Conservation (phyloP, 2,329 filamentous ascomycete species). For the Decorospora gaudefroyi region DNA sequence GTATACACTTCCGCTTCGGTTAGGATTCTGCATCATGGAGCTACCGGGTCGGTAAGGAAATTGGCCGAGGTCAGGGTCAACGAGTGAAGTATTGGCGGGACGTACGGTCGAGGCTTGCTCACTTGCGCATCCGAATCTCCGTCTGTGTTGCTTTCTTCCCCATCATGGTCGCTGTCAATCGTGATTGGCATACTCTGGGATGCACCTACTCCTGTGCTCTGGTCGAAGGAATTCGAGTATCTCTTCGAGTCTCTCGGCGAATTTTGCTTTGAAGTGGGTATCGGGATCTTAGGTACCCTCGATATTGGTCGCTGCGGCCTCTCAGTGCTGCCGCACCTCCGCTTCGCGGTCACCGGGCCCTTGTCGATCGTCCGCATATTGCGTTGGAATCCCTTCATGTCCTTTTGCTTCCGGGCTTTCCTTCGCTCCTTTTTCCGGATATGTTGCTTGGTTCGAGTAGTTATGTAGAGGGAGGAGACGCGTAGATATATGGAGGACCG, state of each 20-base stretch:
- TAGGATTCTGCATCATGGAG: neutral
- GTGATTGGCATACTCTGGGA: conserved; percentile 11
- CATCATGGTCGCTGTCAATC: conserved; percentile 17
- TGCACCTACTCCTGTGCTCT: conserved; percentile 5
- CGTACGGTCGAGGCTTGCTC: neutral
- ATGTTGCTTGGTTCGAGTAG: neutral
- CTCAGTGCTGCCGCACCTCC: conserved; percentile 2
- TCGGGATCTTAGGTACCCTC: neutral
- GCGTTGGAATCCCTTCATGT: neutral
- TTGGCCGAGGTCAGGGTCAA: neutral
- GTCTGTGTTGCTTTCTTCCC: neutral
- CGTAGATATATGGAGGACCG: neutral
- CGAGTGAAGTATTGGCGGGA: neutral
- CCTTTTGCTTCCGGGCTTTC: neutral
- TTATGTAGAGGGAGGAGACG: neutral
- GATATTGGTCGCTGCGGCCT: too few relatives aligned
- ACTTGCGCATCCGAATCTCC: conserved; percentile 8
- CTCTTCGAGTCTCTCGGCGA: neutral
- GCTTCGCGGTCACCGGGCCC: neutral
- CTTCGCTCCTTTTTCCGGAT: neutral
- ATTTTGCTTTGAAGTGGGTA: neutral
- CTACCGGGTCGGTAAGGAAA: neutral
- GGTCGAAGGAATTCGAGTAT: neutral
- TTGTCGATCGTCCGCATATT: conserved; percentile 1
- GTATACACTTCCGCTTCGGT: neutral